Conservation (phyloP, 371 early-diverging fungal genomes). For the Blastocladiella emersonii region DNA sequence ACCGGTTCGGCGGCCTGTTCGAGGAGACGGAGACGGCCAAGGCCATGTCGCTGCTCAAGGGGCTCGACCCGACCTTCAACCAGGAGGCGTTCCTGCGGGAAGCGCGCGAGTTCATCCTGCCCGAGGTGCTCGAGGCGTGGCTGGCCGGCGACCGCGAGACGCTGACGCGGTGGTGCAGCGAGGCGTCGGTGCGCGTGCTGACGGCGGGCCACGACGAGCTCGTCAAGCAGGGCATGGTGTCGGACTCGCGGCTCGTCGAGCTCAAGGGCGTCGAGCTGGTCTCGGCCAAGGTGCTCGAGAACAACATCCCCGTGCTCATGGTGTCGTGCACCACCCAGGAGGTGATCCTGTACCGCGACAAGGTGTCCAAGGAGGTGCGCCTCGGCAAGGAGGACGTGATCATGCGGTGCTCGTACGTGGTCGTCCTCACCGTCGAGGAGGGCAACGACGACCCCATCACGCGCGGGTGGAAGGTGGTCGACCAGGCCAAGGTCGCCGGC, state of each 20-base stretch:
- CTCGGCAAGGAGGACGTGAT: conserved; percentile 83
- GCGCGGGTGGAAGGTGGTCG: conserved; percentile 81
- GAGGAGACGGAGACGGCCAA: conserved; percentile 89
- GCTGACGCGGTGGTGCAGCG: conserved; percentile 83
- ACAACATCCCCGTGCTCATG: conserved; percentile 77
- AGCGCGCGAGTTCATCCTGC: conserved; percentile 76
- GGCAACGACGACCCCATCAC: conserved; percentile 62
- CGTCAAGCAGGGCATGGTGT: conserved; percentile 67
- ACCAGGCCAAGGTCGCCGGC: conserved; percentile 56
- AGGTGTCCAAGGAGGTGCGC: conserved; percentile 62
- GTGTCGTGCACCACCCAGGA: conserved; percentile 88
- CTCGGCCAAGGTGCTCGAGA: conserved; percentile 75
- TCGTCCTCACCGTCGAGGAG: conserved; percentile 77
- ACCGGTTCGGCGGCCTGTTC: conserved; percentile 57
- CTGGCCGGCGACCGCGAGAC: conserved; percentile 67
- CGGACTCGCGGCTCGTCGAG: conserved; percentile 87
- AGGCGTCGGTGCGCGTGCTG: conserved; percentile 56
- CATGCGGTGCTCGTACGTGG: conserved; percentile 68
- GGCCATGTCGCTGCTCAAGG: conserved; percentile 64
- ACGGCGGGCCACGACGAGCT: conserved; percentile 74
- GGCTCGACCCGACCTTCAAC: conserved; percentile 75
- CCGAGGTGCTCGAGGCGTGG: conserved; percentile 93
- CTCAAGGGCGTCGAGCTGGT: conserved; percentile 77
- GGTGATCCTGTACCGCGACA: conserved; percentile 80
- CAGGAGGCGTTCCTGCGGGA: conserved; percentile 79